Conservation (phyloP, 495 filamentous ascomycete species). For the Physcia stellaris region DNA sequence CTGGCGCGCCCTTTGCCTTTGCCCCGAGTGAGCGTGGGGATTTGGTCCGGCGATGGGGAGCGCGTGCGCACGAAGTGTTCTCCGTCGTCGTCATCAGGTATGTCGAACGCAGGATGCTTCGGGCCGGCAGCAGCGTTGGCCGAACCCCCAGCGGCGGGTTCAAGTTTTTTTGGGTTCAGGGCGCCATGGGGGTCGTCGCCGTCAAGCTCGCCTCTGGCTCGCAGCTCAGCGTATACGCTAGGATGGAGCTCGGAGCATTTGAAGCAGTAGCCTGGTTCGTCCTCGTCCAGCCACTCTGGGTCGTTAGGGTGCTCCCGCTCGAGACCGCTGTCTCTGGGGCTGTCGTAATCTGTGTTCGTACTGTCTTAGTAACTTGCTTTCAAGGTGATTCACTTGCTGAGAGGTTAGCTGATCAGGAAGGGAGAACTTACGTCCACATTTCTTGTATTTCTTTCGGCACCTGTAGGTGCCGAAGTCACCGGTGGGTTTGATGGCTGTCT, state of each 20-base stretch:
- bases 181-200: constrained; percentile 1
- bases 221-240: neutral
- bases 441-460: neutral
- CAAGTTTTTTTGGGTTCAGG: neutral
- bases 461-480: no score
- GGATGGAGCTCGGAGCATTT: neutral
- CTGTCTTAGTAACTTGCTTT: no score
- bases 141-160: neutral
- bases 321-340: neutral
- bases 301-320: neutral
- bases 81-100: neutral
- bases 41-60: no score
- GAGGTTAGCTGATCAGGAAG: neutral
- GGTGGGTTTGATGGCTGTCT: no score
- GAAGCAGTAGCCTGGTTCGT: neutral
- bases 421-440: constrained; percentile 1
- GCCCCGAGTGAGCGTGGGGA: no score
- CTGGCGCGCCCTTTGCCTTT: constrained; percentile 3
- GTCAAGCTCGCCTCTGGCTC: neutral
- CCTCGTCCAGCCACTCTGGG: neutral
- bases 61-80: no score
- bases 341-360: neutral
- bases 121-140: neutral
- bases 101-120: neutral
- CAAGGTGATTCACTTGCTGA: no score